phyloP scores from a whole-genome alignment of 257 asterid genomes.

The Solanum tacnaense region DNA sequence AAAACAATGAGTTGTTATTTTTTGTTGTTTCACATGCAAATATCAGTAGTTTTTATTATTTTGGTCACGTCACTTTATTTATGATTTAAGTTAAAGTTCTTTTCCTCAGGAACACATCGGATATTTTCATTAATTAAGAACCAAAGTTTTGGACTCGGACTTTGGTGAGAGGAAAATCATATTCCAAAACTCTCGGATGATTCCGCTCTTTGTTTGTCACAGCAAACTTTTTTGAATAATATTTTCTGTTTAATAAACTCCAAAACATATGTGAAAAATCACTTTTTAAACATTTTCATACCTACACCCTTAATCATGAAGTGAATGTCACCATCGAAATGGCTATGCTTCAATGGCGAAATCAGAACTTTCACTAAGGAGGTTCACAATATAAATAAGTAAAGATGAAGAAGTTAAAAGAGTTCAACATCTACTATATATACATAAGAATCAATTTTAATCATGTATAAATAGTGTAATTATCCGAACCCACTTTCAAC shows the following conservation, averaged over 20 bases:
- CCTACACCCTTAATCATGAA: neutral
- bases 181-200: neutral
- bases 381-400: neutral
- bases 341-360: neutral
- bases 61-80: neutral
- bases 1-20: neutral
- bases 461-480: no score
- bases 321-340: neutral
- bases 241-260: neutral
- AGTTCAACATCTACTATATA: neutral
- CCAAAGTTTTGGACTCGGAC: neutral
- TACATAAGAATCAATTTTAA: no score
- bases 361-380: no score
- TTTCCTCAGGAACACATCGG: neutral
- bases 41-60: neutral
- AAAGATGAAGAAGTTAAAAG: no score
- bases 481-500: neutral
- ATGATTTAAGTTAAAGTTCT: neutral
- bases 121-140: neutral
- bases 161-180: neutral
- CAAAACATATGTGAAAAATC: neutral
- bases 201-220: neutral
- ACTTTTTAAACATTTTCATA: neutral
- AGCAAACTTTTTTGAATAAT: neutral
- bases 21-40: neutral